phyloP scores from a whole-genome alignment of 192 early-diverging fungal genomes.

The Kappamyces sp. region DNA sequence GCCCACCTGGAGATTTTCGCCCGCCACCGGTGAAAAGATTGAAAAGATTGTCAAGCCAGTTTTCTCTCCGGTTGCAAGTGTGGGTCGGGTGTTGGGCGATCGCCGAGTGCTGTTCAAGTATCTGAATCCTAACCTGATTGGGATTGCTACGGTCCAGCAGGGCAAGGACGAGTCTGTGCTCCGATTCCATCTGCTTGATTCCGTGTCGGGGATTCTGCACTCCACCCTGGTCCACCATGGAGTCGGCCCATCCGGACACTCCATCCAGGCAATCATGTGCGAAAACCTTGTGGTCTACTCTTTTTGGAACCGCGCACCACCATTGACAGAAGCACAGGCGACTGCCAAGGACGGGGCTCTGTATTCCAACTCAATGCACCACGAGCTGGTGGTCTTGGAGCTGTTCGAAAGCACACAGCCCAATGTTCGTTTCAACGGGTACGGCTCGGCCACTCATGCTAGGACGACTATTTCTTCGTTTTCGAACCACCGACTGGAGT shows the following conservation, averaged over 20 bases:
- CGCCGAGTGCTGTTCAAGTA: constrained; percentile 99
- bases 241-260: constrained; percentile 48
- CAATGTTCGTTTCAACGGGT: constrained; percentile 64
- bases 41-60: not conserved
- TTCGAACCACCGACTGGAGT: constrained; percentile 58
- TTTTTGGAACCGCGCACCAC: constrained; percentile 76
- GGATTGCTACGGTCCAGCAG: constrained; percentile 58
- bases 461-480: constrained; percentile 73
- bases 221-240: constrained; percentile 61
- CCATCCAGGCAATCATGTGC: constrained; percentile 44
- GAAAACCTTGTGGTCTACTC: constrained; percentile 89
- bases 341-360: constrained; percentile 16
- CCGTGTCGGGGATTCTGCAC: constrained; percentile 78
- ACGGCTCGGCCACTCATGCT: too few species aligned
- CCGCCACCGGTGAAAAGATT: not conserved
- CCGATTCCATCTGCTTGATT: constrained; percentile 77
- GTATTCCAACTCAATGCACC: constrained; percentile 48
- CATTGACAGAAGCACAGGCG: constrained; percentile 11
- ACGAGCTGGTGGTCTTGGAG: constrained; percentile 77
- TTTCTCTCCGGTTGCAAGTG: constrained; percentile 56
- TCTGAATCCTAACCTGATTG: constrained; percentile 86
- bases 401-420: constrained; percentile 72
- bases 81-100: constrained; percentile 90
- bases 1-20: not conserved
- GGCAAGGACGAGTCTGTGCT: constrained; percentile 33